Base-by-base conservation (phyloP, 2,329 filamentous ascomycete species). In the Pseudopyricularia javanii region DNA sequence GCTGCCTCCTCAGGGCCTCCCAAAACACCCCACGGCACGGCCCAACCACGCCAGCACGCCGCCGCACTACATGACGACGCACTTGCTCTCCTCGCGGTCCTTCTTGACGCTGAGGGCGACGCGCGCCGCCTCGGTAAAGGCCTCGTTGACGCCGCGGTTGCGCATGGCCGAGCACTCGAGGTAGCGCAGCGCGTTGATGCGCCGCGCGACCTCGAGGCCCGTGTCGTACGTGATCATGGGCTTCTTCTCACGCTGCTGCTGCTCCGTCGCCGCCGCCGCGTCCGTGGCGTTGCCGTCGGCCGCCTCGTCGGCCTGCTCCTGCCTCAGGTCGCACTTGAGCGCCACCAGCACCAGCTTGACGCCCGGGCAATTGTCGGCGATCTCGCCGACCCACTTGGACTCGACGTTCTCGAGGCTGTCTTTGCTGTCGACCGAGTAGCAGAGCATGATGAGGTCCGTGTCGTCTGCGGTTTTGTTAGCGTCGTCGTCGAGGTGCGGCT, bases 351-450 rank as follows among this genome's bases (percentile, higher is more conserved):
- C 78, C 77, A 93, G 97, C 52, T 93, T 93, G 35, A 98, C 93
- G 58, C 93, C 93, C 17, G 93, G 93, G 68, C 93, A 98, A 73
- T 98, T 93, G 71, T 98, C 93, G 69, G 95, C 91, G 45, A 98
- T 93, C 72, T 98, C 93, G 47, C 93, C 93, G 64, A 96, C 95
- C 91, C 91, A 96, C 72, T 96, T 96, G 77, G 96, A 91, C 64
- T 91, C 85, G 51, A 97, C 93, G 85, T 98, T 98, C 70, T 98
- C 93, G 70, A 98, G 98, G 7, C 91, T 96, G 40, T 93, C 91
- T 40, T 91, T 93, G 47, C 91, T 96, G 54, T 91, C 96, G 65
- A 98, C 91, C 66, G 90, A 95, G 72, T 97, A 98, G 77, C 93
- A 98, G 62, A 98, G 91, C 55, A 98, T 85, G 75, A 98, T 97